Evolutionary conservation across 225 moss, liverwort and hornwort species (phyloP).

Genomic region (Pleurozium schreberi): DNA sequence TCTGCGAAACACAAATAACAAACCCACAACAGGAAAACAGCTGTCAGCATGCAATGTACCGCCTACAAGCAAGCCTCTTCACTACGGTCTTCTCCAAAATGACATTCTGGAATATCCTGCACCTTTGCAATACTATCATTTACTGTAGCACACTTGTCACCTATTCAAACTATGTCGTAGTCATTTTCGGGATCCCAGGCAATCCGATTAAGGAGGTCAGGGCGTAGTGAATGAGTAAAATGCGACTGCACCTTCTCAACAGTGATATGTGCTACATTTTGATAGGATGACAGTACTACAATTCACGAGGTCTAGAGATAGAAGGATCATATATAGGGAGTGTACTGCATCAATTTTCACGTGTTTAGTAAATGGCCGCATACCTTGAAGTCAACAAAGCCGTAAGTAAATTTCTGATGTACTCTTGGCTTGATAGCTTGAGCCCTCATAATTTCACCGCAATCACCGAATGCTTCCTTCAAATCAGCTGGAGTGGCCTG

Average conservation of each 20-base stretch:
- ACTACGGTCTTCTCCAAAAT: background rate
- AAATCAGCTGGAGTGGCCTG: conserved; percentile 70
- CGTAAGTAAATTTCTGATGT: conserved; percentile 78
- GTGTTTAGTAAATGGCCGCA: background rate
- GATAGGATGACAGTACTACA: background rate
- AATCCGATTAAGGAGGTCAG: background rate
- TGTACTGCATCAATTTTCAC: background rate
- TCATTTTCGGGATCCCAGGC: background rate
- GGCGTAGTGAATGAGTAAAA: background rate
- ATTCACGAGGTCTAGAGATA: background rate
- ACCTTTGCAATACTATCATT: background rate
- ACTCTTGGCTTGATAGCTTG: conserved; percentile 74
- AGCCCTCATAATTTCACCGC: conserved; percentile 88
- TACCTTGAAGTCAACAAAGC: conserved; percentile 96
- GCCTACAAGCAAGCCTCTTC: background rate
- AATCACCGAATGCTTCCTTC: conserved; percentile 65
- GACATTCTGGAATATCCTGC: background rate
- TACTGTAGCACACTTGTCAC: background rate
- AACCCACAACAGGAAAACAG: background rate
- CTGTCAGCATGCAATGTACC: background rate
- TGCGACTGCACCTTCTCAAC: background rate
- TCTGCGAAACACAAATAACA: conserved; percentile 34
- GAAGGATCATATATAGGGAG: background rate
- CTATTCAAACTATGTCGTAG: background rate
- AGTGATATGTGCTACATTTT: background rate